phyloP scores from a whole-genome alignment of 169 alveolate genomes.

The Eimeria sp. region DNA sequence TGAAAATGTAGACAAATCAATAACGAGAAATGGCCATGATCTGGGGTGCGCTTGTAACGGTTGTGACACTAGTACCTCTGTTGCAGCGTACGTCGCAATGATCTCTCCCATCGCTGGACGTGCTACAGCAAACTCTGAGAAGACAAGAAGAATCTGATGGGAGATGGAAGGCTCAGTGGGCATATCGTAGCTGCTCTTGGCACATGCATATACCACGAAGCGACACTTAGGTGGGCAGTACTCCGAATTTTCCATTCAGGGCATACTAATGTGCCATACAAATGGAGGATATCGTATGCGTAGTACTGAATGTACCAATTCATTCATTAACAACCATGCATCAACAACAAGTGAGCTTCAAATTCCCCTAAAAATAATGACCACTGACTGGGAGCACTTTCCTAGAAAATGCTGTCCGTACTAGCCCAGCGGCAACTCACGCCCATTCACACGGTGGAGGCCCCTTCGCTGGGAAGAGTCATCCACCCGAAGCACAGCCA shows the following conservation, averaged over 20 bases:
- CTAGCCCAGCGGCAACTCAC: neutral
- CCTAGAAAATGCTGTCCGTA: neutral
- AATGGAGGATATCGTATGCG: neutral
- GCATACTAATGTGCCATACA: neutral
- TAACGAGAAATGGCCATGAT: neutral
- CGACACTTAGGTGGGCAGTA: neutral
- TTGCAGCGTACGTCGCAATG: constrained; percentile 35
- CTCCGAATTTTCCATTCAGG: neutral
- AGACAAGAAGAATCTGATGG: neutral
- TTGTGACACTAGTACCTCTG: constrained; percentile 22
- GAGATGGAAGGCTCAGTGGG: neutral
- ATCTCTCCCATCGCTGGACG: constrained; percentile 57
- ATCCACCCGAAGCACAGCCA: constrained; percentile 44
- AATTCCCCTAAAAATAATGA: too few relatives aligned
- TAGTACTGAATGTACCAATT: neutral
- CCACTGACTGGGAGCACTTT: neutral
- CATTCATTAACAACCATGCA: neutral
- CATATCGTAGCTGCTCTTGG: neutral
- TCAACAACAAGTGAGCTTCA: neutral
- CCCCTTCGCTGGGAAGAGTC: neutral
- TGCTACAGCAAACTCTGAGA: constrained; percentile 11
- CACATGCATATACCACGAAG: neutral
- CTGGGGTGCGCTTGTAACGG: neutral
- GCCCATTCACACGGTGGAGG: neutral
- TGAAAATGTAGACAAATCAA: neutral